These are phyloP conservation scores for Casuarina glauca DNA, from an alignment of 306 rosid genomes.

Conservation along the genomic window DNA sequence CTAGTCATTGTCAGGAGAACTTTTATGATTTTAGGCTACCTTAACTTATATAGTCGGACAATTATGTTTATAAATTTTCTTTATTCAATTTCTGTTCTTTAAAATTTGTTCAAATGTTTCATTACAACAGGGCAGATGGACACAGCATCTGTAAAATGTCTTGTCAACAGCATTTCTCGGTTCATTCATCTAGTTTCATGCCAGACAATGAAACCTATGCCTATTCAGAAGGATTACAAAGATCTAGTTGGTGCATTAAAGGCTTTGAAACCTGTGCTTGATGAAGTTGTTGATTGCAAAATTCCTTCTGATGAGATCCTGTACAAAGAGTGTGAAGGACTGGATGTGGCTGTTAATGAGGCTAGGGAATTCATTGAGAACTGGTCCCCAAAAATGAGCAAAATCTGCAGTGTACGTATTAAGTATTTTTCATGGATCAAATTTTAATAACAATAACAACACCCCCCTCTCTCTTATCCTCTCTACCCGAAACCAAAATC, in stretches of 20 bases:
- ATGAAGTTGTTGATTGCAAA: slow-evolving; percentile 58
- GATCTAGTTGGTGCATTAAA: slow-evolving; percentile 61
- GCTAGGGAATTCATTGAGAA: slow-evolving; percentile 77
- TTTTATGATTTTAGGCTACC: slow-evolving; percentile 1
- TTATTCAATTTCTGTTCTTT: slow-evolving; percentile 10
- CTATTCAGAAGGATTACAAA: slow-evolving; percentile 65
- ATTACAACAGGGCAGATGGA: slow-evolving; percentile 66
- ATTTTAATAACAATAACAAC: not conserved
- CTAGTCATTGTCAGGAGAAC: slow-evolving; percentile 5
- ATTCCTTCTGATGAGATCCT: slow-evolving; percentile 52
- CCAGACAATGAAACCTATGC: slow-evolving; percentile 55
- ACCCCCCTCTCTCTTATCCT: no score
- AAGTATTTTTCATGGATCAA: not conserved
- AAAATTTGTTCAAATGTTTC: slow-evolving; percentile 23
- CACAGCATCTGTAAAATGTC: slow-evolving; percentile 61
- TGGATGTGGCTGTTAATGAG: slow-evolving; percentile 66
- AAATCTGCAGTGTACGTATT: slow-evolving; percentile 60
- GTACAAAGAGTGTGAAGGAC: slow-evolving; percentile 64
- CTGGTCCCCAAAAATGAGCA: slow-evolving; percentile 77
- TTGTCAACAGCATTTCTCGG: slow-evolving; percentile 82
- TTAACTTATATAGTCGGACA: slow-evolving; percentile 7
- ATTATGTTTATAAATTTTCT: slow-evolving; percentile 13
- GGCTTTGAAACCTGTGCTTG: slow-evolving; percentile 77
- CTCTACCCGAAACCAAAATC: not conserved
- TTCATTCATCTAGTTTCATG: slow-evolving; percentile 84